Conservation (phyloP, 2,329 filamentous ascomycete genomes). For the Ophiostoma angusticollis region DNA sequence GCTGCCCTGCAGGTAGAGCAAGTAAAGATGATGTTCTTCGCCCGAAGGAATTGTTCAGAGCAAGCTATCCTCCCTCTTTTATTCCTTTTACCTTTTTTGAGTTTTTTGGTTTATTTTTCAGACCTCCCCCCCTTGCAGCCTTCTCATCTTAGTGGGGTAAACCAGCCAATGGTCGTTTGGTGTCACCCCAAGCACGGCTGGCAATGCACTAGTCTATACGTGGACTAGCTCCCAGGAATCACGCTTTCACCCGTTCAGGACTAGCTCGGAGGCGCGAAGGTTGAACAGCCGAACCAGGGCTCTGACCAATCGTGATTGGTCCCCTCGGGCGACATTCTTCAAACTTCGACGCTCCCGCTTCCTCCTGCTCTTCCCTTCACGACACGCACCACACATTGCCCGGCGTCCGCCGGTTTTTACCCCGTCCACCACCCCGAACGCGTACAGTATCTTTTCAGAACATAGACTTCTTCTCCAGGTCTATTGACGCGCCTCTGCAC, state of each 20-base stretch:
- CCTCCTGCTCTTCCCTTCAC: too few relatives aligned
- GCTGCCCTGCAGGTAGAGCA: too few relatives aligned
- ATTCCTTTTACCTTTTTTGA: neutral
- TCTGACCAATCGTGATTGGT: slow-evolving; percentile 4
- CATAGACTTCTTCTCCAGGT: too few relatives aligned
- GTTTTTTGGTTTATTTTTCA: neutral
- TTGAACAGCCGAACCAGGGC: slow-evolving; percentile 5
- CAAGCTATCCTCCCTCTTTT: neutral
- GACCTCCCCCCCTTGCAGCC: neutral
- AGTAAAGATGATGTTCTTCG: too few relatives aligned
- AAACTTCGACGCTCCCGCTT: too few relatives aligned
- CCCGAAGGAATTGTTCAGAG: neutral
- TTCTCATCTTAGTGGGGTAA: neutral
- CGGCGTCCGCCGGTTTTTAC: too few relatives aligned
- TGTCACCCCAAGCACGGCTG: neutral
- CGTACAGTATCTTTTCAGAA: too few relatives aligned
- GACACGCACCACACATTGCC: too few relatives aligned
- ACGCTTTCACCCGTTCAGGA: neutral
- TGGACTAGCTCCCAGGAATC: neutral
- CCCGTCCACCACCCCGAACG: too few relatives aligned
- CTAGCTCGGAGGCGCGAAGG: slow-evolving; percentile 1
- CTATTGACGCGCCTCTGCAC: too few relatives aligned
- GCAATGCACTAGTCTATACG: neutral
- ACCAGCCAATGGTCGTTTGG: neutral
- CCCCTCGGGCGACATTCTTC: neutral